A percentile compares a stretch with the other conserved stretches of the same genome.
These are phyloP conservation scores for Entamoeba invadens DNA, from an alignment of 208 protist genomes.

Conservation along the genomic window DNA sequence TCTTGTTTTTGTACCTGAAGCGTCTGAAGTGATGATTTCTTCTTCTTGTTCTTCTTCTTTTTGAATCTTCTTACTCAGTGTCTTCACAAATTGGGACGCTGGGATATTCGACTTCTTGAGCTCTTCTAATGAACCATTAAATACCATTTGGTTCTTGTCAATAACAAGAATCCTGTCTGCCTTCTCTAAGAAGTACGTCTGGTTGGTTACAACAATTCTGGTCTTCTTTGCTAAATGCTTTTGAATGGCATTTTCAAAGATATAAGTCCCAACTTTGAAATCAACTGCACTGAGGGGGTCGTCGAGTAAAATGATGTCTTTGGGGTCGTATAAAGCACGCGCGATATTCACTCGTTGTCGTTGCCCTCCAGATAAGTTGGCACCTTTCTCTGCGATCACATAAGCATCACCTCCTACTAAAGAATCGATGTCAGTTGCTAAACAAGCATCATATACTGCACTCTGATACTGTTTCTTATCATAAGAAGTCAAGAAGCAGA, in stretches of 20 bases:
- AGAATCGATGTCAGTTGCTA: constrained; percentile 57
- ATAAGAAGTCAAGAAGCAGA: constrained; percentile 53
- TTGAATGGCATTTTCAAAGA: neutral
- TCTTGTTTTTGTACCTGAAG: neutral
- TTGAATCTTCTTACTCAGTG: neutral
- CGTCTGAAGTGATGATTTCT: neutral
- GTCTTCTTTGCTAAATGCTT: neutral
- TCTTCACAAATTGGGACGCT: neutral
- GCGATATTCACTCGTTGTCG: constrained; percentile 48
- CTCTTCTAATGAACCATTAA: neutral
- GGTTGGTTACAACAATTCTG: neutral
- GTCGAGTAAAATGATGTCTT: constrained; percentile 22
- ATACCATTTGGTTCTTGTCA: neutral
- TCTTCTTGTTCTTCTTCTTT: neutral
- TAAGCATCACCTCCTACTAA: constrained; percentile 58
- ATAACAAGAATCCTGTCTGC: neutral
- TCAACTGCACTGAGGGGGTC: constrained; percentile 5
- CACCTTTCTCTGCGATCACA: constrained; percentile 61
- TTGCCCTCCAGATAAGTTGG: constrained; percentile 62
- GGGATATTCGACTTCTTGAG: neutral
- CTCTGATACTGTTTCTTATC: constrained; percentile 37
- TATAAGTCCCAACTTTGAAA: neutral
- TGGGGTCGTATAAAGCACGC: constrained; percentile 45
- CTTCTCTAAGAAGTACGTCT: neutral
- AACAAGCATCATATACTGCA: constrained; percentile 43